Percentiles rank a stretch among this genome's conserved stretches.
These are phyloP conservation scores for Claviceps africana DNA, from an alignment of 2,329 filamentous ascomycete genomes.

Conservation along the genomic window DNA sequence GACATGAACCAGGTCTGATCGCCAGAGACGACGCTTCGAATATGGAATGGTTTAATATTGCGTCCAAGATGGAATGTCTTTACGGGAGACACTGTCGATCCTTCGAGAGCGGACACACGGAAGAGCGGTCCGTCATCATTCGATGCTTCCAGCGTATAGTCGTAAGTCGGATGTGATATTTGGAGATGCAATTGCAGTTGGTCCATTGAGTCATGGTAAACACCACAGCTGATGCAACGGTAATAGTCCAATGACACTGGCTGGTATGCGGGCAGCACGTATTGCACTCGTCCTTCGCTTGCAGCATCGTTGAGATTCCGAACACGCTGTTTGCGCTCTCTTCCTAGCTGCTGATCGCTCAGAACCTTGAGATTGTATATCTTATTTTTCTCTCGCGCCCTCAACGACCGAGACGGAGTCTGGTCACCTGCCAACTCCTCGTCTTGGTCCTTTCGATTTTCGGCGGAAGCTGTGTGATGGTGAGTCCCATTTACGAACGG, in stretches of 20 bases:
- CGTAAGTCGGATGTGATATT: conserved; percentile 29
- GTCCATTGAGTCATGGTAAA: conserved; percentile 30
- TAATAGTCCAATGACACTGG: conserved; percentile 33
- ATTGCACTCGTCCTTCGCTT: conserved; percentile 31
- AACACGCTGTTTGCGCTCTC: conserved; percentile 28
- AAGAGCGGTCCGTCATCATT: conserved; percentile 26
- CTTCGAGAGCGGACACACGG: conserved; percentile 21
- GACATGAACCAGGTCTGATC: conserved; percentile 32
- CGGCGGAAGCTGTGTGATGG: conserved; percentile 12
- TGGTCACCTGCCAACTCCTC: conserved; percentile 32
- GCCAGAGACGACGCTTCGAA: conserved; percentile 29
- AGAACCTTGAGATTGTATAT: conserved; percentile 47
- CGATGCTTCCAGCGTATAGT: conserved; percentile 24
- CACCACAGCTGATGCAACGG: conserved; percentile 37
- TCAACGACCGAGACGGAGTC: conserved; percentile 37
- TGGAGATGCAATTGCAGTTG: conserved; percentile 36
- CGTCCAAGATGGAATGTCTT: conserved; percentile 29
- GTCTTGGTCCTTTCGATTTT: conserved; percentile 26
- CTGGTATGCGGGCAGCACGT: conserved; percentile 29
- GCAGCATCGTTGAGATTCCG: conserved; percentile 12
- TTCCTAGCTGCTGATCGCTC: conserved; percentile 43
- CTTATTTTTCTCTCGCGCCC: conserved; percentile 32
- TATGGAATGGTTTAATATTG: conserved; percentile 28
- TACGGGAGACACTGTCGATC: conserved; percentile 16
- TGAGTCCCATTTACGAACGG: conserved; percentile 9